phyloP scores from a whole-genome alignment of 768 basidiomycete species.

The Tremella fuciformis region DNA sequence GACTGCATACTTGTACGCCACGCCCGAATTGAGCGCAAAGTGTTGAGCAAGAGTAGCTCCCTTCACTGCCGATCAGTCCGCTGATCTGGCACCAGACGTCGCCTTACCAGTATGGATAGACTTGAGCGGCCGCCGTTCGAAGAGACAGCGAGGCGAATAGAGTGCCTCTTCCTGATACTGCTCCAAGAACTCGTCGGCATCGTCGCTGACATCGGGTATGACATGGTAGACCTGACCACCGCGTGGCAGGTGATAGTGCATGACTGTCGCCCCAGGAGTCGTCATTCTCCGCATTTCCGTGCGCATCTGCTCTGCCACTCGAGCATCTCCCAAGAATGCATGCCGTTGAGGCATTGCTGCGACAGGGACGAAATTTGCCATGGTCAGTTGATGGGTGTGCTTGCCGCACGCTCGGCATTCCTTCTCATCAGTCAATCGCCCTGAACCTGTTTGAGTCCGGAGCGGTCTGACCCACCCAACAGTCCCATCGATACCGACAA shows the following conservation, averaged over 20 bases:
- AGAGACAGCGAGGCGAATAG: slow-evolving; percentile 16
- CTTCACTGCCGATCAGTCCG: slow-evolving; percentile 17
- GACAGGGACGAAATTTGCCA: neutral
- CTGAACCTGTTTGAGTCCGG: neutral
- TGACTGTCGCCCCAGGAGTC: neutral
- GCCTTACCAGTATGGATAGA: slow-evolving; percentile 15
- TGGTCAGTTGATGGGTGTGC: slow-evolving; percentile 11
- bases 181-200: slow-evolving; percentile 24
- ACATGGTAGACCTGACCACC: slow-evolving; percentile 29
- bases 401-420: slow-evolving; percentile 26
- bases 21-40: slow-evolving; percentile 39
- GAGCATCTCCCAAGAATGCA: slow-evolving; percentile 17
- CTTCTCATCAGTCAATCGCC: slow-evolving; percentile 2
- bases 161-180: slow-evolving; percentile 29
- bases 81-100: neutral
- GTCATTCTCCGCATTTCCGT: neutral
- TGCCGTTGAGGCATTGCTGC: neutral
- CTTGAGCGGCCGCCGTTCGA: slow-evolving; percentile 30
- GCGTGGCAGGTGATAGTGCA: slow-evolving; percentile 9
- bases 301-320: slow-evolving; percentile 1
- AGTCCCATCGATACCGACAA: slow-evolving; percentile 40
- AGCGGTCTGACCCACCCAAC: slow-evolving; percentile 40
- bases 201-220: neutral
- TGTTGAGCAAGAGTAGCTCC: slow-evolving; percentile 40
- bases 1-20: slow-evolving; percentile 43